These are phyloP conservation scores for Solanum pimpinellifolium DNA, from an alignment of 257 asterid species.

Conservation along the genomic window DNA sequence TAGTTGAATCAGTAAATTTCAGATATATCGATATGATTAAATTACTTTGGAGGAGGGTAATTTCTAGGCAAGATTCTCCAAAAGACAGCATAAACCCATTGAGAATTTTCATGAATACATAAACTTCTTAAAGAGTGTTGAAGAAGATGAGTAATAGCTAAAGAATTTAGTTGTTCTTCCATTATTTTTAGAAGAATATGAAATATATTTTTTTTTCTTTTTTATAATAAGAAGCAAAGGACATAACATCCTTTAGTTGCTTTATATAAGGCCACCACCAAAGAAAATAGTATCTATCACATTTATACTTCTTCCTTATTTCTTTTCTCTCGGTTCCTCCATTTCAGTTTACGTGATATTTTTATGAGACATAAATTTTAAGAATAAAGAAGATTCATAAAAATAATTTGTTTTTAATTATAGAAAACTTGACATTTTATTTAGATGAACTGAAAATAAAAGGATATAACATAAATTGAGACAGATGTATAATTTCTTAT, in stretches of 20 bases:
- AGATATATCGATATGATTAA: not conserved
- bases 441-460: no score
- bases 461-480: not conserved
- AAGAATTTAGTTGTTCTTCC: conserved; percentile 83
- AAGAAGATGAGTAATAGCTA: conserved; percentile 93
- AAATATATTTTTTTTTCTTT: not conserved
- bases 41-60: conserved; percentile 96
- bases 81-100: conserved; percentile 98
- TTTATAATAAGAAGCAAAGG: conserved; percentile 38
- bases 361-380: no score
- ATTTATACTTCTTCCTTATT: not conserved
- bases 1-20: not conserved
- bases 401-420: no score
- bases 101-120: conserved; percentile 82
- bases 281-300: not conserved
- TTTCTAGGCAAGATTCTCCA: conserved; percentile 99
- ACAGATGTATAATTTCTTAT: no score
- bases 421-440: no score
- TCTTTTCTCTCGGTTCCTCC: not conserved
- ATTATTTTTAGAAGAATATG: conserved; percentile 3
- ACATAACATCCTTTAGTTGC: conserved; percentile 63
- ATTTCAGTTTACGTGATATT: not conserved
- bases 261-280: conserved; percentile 61
- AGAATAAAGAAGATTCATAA: no score
- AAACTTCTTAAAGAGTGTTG: conserved; percentile 94